Base-by-base conservation (phyloP, 2,329 filamentous ascomycete genomes). In the Aureobasidium lini region DNA sequence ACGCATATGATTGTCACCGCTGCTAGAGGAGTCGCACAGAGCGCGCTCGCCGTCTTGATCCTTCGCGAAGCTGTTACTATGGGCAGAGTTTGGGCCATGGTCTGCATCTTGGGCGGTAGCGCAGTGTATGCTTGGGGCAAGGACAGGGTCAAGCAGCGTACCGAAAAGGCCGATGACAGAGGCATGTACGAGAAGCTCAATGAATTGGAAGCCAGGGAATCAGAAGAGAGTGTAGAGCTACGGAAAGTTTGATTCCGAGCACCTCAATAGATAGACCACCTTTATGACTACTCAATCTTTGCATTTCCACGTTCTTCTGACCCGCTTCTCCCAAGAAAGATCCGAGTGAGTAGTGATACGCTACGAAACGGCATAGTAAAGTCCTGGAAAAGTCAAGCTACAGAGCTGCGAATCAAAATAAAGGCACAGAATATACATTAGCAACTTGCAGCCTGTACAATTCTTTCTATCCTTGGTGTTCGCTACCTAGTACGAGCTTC, bases 1-100 rank as follows among this genome's bases (percentile, higher is more conserved):
- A 58, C 56, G 32, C 56, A 58, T 34, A 58, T 58, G 56, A 58
- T 58, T 15, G 56, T 58, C n/a, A 58, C 56, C 36, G 56, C 56
- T 7, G 43, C 56, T 4, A 29, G 56, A 6, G 56, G 56, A 7
- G 56, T 58, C 5, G 56, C 56, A 16, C 56, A 58, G 13, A 48
- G 43, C 13, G 56, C 18, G 5, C 56, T 58, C 34, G 56, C 56
- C 11, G 44, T 49, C 6, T 23, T 58, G 44, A 58, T 58, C 13
- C 56, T 58, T n/a, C 56, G 32, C 11, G 56, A 58, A 36, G 16
- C 44, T 15, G 46, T 58, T 13, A 58, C 56, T 1, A 43, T 43
- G 15, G 56, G 56, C 8, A 58, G 56, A 44, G 34, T 58, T 16
- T 48, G 56, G 43, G 46, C 34, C 10, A 58, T 58, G 56, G 43